phyloP scores from a whole-genome alignment of 1,284 basidiomycete species.

The Porodaedalea pini region DNA sequence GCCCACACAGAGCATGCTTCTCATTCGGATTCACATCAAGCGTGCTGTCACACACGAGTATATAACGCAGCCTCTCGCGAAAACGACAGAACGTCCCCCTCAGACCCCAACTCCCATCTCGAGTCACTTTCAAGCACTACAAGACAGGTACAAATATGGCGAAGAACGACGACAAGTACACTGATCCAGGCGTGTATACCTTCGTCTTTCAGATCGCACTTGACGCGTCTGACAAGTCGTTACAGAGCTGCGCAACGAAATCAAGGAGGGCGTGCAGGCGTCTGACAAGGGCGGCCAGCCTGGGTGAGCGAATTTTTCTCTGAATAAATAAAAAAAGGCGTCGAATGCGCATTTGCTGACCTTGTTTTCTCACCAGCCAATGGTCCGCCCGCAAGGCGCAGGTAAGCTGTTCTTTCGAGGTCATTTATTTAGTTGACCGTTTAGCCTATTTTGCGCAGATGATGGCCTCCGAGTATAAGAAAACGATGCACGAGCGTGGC shows the following conservation, averaged over 20 bases:
- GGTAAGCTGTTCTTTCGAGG: not conserved
- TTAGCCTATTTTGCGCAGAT: not conserved
- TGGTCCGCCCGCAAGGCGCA: constrained; percentile 22
- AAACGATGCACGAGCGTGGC: constrained; percentile 16
- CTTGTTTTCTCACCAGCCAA: not conserved
- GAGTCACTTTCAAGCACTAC: not conserved
- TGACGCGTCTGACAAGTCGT: not conserved
- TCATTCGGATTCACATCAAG: not conserved
- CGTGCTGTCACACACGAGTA: not conserved
- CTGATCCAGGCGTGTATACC: constrained; percentile 14
- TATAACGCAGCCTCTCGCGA: not conserved
- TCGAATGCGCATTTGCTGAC: not conserved
- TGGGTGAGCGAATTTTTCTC: constrained; percentile 5
- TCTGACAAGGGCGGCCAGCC: constrained; percentile 18
- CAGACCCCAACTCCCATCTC: not conserved
- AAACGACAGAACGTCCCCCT: not conserved
- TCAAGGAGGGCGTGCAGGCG: constrained; percentile 17
- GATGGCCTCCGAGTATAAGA: constrained; percentile 21
- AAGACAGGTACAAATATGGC: constrained; percentile 4
- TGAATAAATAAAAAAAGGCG: not conserved
- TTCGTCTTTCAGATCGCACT: not conserved
- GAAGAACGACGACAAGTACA: constrained; percentile 20
- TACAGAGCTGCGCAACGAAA: constrained; percentile 17
- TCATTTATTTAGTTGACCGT: not conserved
- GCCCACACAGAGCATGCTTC: not conserved